These are phyloP conservation scores for Phoma herbarum DNA, from an alignment of 2,329 filamentous ascomycete species.

Conservation along the genomic window DNA sequence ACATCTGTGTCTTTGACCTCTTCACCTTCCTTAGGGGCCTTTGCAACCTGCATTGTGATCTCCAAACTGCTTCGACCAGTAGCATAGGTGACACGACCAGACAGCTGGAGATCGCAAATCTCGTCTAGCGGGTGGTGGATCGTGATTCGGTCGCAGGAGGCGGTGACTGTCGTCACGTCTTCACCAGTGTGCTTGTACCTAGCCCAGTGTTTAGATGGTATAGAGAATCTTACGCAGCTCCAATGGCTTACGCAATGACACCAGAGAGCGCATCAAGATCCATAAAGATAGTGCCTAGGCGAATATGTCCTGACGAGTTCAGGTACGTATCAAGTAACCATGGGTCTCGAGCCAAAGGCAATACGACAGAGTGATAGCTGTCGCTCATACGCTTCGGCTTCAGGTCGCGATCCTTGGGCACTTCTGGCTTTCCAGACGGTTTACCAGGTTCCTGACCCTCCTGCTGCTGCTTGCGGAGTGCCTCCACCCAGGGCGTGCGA, in stretches of 20 bases:
- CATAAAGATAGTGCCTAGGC: conserved; percentile 78
- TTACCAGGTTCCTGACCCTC: conserved; percentile 44
- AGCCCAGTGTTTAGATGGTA: conserved; percentile 25
- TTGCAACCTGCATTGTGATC: conserved; percentile 76
- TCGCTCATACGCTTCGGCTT: conserved; percentile 75
- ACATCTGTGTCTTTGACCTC: conserved; percentile 66
- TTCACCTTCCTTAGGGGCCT: conserved; percentile 68
- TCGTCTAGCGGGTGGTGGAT: conserved; percentile 77
- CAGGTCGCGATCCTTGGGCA: conserved; percentile 62
- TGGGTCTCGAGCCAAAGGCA: conserved; percentile 76
- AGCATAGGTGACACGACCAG: conserved; percentile 73
- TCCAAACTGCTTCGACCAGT: conserved; percentile 78
- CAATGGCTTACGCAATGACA: conserved; percentile 69
- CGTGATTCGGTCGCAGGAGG: conserved; percentile 69
- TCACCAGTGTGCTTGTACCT: conserved; percentile 75
- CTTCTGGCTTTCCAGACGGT: conserved; percentile 44
- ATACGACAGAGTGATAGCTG: conserved; percentile 72
- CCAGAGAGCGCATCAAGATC: conserved; percentile 81
- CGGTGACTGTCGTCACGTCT: conserved; percentile 69
- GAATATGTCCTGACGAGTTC: conserved; percentile 77
- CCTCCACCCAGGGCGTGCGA: conserved; percentile 74
- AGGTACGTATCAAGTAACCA: conserved; percentile 82
- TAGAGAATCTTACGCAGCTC: conserved; percentile 59
- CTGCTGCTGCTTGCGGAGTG: conserved; percentile 63
- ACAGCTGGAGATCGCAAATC: conserved; percentile 80